Conservation (phyloP, 352 stramenopile species). For the Globisporangium ultimum region DNA sequence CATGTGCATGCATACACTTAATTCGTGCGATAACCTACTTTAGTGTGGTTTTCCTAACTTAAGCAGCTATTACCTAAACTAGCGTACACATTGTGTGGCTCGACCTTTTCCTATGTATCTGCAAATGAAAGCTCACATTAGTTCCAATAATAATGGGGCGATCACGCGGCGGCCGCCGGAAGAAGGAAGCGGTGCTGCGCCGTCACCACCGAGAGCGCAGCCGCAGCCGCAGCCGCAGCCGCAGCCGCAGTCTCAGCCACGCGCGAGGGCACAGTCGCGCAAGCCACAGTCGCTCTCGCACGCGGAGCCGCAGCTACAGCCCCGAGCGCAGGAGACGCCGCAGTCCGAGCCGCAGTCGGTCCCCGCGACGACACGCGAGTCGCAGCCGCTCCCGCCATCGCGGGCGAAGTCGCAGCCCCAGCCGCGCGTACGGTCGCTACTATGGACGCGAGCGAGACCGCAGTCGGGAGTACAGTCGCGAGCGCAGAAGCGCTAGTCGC, state of each 20-base stretch:
- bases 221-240: neutral
- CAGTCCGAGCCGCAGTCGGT: slow-evolving; percentile 7
- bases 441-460: slow-evolving; percentile 11
- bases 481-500: slow-evolving; percentile 2
- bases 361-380: slow-evolving; percentile 1
- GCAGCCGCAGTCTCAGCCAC: slow-evolving; percentile 2
- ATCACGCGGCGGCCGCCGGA: neutral
- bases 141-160: neutral
- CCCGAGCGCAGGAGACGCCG: slow-evolving; percentile 1
- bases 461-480: slow-evolving; percentile 11
- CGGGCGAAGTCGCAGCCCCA: slow-evolving; percentile 5
- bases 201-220: slow-evolving; percentile 1
- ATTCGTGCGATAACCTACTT: too few relatives aligned
- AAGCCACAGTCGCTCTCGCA: neutral
- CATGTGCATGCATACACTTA: too few relatives aligned
- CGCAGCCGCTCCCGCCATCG: slow-evolving; percentile 4
- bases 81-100: too few relatives aligned
- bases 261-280: neutral
- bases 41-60: too few relatives aligned
- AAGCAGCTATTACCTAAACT: too few relatives aligned
- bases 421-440: slow-evolving; percentile 18
- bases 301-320: slow-evolving; percentile 2
- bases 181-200: neutral
- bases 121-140: neutral
- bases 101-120: too few relatives aligned